Conservation (phyloP, 352 stramenopile genomes). For the Stramenopiles sp. region DNA sequence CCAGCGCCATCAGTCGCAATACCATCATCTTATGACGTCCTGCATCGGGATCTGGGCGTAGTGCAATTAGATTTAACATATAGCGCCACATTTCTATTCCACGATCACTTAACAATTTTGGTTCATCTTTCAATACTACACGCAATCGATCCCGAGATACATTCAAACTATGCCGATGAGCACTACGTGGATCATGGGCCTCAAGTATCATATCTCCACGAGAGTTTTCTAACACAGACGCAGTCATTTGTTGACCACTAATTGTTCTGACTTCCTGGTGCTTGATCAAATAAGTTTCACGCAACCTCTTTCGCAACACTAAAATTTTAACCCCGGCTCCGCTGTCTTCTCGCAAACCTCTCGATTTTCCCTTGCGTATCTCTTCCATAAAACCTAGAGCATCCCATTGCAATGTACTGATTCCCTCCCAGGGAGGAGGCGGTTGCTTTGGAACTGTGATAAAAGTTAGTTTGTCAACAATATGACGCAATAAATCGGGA, state of each 20-base stretch:
- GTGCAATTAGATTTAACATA: background rate
- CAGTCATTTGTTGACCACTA: background rate
- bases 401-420: background rate
- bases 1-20: background rate
- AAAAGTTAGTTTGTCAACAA: background rate
- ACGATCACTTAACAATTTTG: background rate
- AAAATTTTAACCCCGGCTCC: background rate
- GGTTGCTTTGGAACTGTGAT: background rate
- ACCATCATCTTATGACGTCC: background rate
- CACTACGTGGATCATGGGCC: background rate
- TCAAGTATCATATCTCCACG: background rate
- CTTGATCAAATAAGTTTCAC: background rate
- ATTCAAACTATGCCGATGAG: background rate
- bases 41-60: background rate
- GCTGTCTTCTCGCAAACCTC: background rate
- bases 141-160: background rate
- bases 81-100: background rate
- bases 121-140: background rate
- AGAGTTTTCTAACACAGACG: background rate
- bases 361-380: background rate
- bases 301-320: background rate
- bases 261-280: background rate
- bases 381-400: background rate
- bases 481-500: background rate
- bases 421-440: background rate